Conservation (phyloP, 2,329 filamentous ascomycete genomes). For the Apiospora malaysiana region DNA sequence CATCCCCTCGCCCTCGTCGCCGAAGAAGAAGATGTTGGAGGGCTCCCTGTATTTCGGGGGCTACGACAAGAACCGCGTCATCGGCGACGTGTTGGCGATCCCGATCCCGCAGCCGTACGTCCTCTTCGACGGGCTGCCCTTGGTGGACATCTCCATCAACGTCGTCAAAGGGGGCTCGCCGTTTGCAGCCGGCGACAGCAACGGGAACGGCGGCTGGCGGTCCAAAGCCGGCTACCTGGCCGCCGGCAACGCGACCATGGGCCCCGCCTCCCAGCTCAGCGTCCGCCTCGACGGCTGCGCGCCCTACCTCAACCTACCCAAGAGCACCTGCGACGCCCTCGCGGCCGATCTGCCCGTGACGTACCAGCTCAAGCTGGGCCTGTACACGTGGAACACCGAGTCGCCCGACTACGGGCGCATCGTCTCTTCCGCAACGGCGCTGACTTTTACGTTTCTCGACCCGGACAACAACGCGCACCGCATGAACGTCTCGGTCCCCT, state of each 20-base stretch:
- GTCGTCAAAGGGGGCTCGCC: conserved; percentile 44
- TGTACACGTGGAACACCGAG: conserved; percentile 46
- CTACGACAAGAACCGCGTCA: conserved; percentile 42
- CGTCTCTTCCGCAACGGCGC: conserved; percentile 43
- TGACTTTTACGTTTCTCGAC: conserved; percentile 43
- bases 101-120: conserved; percentile 19
- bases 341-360: conserved; percentile 42
- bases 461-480: conserved; percentile 32
- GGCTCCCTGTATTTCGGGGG: conserved; percentile 43
- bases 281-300: conserved; percentile 37
- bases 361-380: conserved; percentile 37
- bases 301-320: conserved; percentile 46
- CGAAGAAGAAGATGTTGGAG: conserved; percentile 24
- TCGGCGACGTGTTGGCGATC: conserved; percentile 34
- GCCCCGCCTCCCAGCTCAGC: conserved; percentile 25
- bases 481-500: conserved; percentile 48
- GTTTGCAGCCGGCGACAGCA: conserved; percentile 30
- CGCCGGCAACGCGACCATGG: conserved; percentile 31
- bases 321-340: conserved; percentile 45
- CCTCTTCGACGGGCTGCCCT: conserved; percentile 26
- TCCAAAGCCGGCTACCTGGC: conserved; percentile 33
- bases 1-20: background rate
- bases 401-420: conserved; percentile 39
- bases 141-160: conserved; percentile 46
- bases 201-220: background rate